Evolutionary conservation across 306 rosid genomes (phyloP).

Genomic region (Vigna reflexopilosa): DNA sequence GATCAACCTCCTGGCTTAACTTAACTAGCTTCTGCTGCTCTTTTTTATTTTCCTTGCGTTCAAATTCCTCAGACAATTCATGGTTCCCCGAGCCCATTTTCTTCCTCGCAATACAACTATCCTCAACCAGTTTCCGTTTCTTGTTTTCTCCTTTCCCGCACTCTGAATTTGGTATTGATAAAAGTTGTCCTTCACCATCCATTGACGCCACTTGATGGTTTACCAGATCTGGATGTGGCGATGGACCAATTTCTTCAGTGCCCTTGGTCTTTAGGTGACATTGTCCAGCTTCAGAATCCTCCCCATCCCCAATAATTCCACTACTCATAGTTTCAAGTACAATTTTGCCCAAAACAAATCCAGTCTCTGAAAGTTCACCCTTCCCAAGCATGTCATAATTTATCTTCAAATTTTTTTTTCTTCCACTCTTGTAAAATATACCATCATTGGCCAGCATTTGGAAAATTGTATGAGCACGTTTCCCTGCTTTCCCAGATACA

Average conservation of each 20-base stretch:
- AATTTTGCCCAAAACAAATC: constrained; percentile 80
- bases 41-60: constrained; percentile 38
- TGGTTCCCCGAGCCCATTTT: constrained; percentile 25
- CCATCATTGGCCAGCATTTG: constrained; percentile 50
- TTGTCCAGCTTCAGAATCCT: constrained; percentile 51
- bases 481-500: constrained; percentile 59
- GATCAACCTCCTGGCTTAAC: constrained; percentile 36
- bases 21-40: constrained; percentile 34
- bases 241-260: constrained; percentile 37
- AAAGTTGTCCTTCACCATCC: constrained; percentile 43
- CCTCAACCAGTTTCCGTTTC: constrained; percentile 52
- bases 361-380: constrained; percentile 63
- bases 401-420: constrained; percentile 58
- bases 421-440: constrained; percentile 51
- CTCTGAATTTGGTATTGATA: constrained; percentile 37
- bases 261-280: constrained; percentile 35
- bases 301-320: constrained; percentile 45
- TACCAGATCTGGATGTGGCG: constrained; percentile 42
- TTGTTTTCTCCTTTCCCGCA: constrained; percentile 42
- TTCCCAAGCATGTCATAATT: constrained; percentile 60
- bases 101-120: constrained; percentile 41
- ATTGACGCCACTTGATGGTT: constrained; percentile 40
- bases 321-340: constrained; percentile 73
- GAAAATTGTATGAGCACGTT: constrained; percentile 60
- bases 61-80: constrained; percentile 29